These are phyloP conservation scores for Fallopia convolvulus DNA, from an alignment of 148 eudicot species.

Conservation along the genomic window DNA sequence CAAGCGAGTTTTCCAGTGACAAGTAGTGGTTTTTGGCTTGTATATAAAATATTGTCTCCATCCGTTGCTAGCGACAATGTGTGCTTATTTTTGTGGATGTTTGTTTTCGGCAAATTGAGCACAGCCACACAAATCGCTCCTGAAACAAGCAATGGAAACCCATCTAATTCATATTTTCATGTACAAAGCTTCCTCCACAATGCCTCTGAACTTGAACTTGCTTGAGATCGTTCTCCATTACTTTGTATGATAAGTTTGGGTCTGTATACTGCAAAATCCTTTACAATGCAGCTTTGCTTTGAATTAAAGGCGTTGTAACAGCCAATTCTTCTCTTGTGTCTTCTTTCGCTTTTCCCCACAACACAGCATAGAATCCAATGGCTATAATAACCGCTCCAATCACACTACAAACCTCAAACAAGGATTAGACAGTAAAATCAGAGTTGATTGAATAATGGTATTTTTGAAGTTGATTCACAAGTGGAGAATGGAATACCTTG, in stretches of 20 bases:
- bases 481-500: slow-evolving; percentile 31
- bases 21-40: neutral
- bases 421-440: neutral
- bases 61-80: too few relatives aligned
- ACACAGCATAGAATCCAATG: slow-evolving; percentile 32
- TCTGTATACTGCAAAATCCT: neutral
- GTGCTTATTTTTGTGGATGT: too few relatives aligned
- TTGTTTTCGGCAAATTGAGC: too few relatives aligned
- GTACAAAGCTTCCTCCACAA: too few relatives aligned
- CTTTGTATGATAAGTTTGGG: too few relatives aligned
- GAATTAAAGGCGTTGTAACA: neutral
- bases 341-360: slow-evolving; percentile 30
- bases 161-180: too few relatives aligned
- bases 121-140: too few relatives aligned
- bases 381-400: slow-evolving; percentile 28
- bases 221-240: too few relatives aligned
- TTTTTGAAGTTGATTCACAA: neutral
- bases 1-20: neutral
- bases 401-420: slow-evolving; percentile 17
- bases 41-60: neutral
- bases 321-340: neutral
- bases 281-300: neutral
- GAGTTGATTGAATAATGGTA: neutral
- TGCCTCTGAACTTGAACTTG: too few relatives aligned
- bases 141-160: too few relatives aligned